A percentile compares a stretch with the other conserved stretches of the same genome.
phyloP scores from a whole-genome alignment of 805 yeast species.

The Saccharomyces mikatae region DNA sequence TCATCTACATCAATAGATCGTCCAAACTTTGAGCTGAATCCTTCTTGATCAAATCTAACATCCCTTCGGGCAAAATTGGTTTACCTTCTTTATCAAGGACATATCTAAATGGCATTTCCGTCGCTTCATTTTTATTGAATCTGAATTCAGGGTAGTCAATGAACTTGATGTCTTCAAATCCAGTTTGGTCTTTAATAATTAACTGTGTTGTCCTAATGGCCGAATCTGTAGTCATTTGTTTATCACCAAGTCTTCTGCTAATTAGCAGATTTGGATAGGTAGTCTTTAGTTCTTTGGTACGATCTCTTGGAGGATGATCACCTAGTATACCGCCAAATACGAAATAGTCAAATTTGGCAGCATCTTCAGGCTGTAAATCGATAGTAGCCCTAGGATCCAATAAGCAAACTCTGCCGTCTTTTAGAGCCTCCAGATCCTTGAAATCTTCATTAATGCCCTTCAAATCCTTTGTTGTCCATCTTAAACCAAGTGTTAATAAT shows the following conservation, averaged over 20 bases:
- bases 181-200: conserved; percentile 51
- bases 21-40: conserved; percentile 81
- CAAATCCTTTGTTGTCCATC: conserved; percentile 76
- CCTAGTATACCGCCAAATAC: conserved; percentile 96
- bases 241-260: conserved; percentile 78
- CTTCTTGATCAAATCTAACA: conserved; percentile 74
- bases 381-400: conserved; percentile 80
- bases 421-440: conserved; percentile 39
- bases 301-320: conserved; percentile 83
- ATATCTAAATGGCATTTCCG: conserved; percentile 97
- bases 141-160: conserved; percentile 92
- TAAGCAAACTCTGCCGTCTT: conserved; percentile 55
- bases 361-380: conserved; percentile 69
- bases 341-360: conserved; percentile 65
- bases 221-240: conserved; percentile 97
- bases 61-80: conserved; percentile 88
- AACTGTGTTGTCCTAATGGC: conserved; percentile 87
- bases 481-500: conserved; percentile 54
- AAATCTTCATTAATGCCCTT: conserved; percentile 34
- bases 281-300: conserved; percentile 78
- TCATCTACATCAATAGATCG: conserved; percentile 37
- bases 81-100: conserved; percentile 51
- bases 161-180: conserved; percentile 69
- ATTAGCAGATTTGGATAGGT: conserved; percentile 63
- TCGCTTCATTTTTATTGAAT: conserved; percentile 80